Base-by-base conservation (phyloP, 805 yeast genomes). In the Myxozyma nipponensis region DNA sequence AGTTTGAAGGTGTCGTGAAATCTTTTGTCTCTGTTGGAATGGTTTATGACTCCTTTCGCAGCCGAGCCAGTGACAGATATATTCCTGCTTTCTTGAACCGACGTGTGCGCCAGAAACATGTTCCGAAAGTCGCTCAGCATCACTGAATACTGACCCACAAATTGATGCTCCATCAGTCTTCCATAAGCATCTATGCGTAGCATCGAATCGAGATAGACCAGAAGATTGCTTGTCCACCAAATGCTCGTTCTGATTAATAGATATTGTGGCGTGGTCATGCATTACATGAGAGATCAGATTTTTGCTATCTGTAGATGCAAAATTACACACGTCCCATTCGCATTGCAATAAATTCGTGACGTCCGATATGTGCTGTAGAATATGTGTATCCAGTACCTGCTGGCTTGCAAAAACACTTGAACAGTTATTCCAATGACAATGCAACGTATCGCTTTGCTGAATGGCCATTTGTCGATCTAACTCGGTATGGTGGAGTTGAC, bases 21-120 rank as follows among this genome's bases (percentile, higher is more conserved):
- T 70, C 67, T 91, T 93, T 61, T 91, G 98, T 26, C 93, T 74
- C 65, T 91, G 98, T 7, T 77, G 68, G 63, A 91, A 93, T 2
- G 76, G 75, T 54, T 77, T 74, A 3, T 78, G 75, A 25, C 68
- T 65, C 35, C 96, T 77, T 21, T 76, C 76, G 67, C 98, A 93
- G 2, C 78, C 83, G 7, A 73, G 66, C 98, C 98, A 93, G 37
- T 68, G 62, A 64, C 98, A 93, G 13, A 67, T 66, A 63, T 90
- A 88, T 21, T 70, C 66, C 1, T 84, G 76, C 63, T 84, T 77
- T 1, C 96, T 89, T 7, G 83, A 76, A 1, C 85, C 84, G 17
- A 93, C 72, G 64, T 93, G 98, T 18, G 67, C 74, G 4, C 71
- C 66, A 6, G 81, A 76, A 18, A 93, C 62, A 67, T 93, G 98